A percentile compares a stretch with the other conserved stretches of the same genome.
These are phyloP conservation scores for Colletotrichum zoysiae DNA, from an alignment of 2,329 filamentous ascomycete species.

Conservation along the genomic window DNA sequence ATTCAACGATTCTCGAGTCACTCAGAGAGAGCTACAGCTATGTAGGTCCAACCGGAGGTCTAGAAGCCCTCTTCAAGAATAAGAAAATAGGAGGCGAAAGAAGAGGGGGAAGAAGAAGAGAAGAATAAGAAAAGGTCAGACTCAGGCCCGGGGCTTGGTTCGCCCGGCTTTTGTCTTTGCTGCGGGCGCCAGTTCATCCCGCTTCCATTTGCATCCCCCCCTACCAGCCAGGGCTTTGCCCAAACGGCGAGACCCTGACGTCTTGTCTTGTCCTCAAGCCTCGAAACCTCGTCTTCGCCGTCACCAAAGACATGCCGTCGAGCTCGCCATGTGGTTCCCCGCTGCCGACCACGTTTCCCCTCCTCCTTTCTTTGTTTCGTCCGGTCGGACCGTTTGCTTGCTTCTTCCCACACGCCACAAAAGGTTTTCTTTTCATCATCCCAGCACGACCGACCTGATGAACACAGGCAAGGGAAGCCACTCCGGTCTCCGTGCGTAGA, in stretches of 20 bases:
- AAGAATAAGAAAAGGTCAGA: neutral
- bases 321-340: conserved; percentile 24
- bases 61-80: neutral
- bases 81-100: neutral
- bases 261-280: neutral
- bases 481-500: neutral
- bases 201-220: neutral
- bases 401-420: conserved; percentile 9
- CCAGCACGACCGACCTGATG: neutral
- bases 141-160: neutral
- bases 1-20: conserved; percentile 1
- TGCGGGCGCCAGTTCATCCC: neutral
- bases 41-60: neutral
- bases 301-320: neutral
- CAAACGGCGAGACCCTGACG: conserved; percentile 17
- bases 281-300: neutral
- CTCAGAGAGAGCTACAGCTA: conserved; percentile 5
- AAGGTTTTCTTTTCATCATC: neutral
- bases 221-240: neutral
- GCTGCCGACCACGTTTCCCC: conserved; percentile 20
- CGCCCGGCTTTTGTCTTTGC: neutral
- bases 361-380: neutral
- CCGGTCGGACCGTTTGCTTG: conserved; percentile 6
- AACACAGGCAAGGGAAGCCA: neutral
- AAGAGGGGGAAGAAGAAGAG: neutral